Base-by-base conservation (phyloP, 192 early-diverging fungal genomes). In the Backusella morwellensis region DNA sequence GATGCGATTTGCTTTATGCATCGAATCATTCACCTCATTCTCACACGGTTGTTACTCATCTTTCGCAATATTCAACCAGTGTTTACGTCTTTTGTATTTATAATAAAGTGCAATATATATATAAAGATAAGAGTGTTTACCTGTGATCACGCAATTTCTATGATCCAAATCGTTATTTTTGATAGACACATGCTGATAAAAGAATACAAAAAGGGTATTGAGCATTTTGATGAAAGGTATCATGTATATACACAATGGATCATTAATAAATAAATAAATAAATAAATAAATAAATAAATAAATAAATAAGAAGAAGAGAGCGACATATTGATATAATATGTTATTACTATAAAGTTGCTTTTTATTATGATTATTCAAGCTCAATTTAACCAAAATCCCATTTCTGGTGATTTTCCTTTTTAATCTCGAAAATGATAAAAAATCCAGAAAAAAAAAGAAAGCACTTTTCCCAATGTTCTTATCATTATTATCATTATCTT, bases 401-500 rank as follows among this genome's bases (percentile, higher is more conserved):
- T 63, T 63, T 63, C 26, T 63, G 4, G 1, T 4, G 1, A 7
- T 63, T 63, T 63, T 63, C 56, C 56, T 29, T 59, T 11, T 59
- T 26, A 26, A 26, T 23, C 21, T 23, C 21, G 32, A 32, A 59
- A 26, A 23, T 26, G 54, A 59, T 59, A 59, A 59, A 23, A 3
- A 59, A 59, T 26, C 23, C 54, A 59, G 54, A 59, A 59, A 59
- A 56, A n/a, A 59, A 6, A 54, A 8, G 7, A 5, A 54, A 19
- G 15, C 4, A 50, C 4, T 4, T 50, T 15, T 50, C 47, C 19
- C 0, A 67, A 15, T 34, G 5, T 8, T 67, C 21, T 67, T 67
- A 23, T 67, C 23, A 23, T 67, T 35, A 11, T 40, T 21, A 54
- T 88, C 73, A 86, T 83, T 71, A 90, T 84, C 35, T 72, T 63